Evolutionary conservation across 2,329 filamentous ascomycete genomes (phyloP), one percentile per base, ranked within the genome.

Genomic region (Aspergillus felis): DNA sequence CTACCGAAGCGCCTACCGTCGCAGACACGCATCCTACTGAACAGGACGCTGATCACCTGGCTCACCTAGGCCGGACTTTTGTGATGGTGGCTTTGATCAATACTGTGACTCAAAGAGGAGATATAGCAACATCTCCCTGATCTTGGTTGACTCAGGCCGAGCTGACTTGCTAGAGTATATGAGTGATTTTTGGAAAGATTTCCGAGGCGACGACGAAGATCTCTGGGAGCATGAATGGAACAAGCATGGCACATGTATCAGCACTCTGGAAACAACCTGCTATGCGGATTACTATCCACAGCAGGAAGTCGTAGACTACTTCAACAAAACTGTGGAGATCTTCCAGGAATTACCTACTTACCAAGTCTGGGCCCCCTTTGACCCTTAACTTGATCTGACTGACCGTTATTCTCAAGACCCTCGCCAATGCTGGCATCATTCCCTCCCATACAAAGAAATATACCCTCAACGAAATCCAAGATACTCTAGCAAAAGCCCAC

Each of bases 171-270:
- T 92, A 1, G 74, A 76, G 2, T 88, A 86, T 68, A 91, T 91
- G 88, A 74, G 82, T 52, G 83, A 76, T 1, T 90, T 87, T 76
- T 91, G 88, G 89, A 87, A 89, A 69, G 85, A 87, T 67, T 83
- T 86, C 72, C 69, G 82, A 51, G 87, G 87, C 56, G 74, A 85
- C 46, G 83, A 88, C 62, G 82, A 87, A 64, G 75, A 74, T 10
- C 84, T 91, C 64, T 91, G 88, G 88, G 78, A 87, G 68, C 87
- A 91, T 71, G 88, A 91, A 72, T 91, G 86, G 84, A 78, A 79
- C 62, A 91, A 90, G 71, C 89, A 92, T 69, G 89, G 89, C 20
- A 87, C 84, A n/a, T 91, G 88, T 74, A 84, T 91, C 62, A 85
- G 79, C 64, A 91, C 89, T 0, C 79, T 91, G 9, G 79, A 86